These are phyloP conservation scores for Boletus albobrunnescens DNA, from an alignment of 1,284 basidiomycete species.

Conservation along the genomic window DNA sequence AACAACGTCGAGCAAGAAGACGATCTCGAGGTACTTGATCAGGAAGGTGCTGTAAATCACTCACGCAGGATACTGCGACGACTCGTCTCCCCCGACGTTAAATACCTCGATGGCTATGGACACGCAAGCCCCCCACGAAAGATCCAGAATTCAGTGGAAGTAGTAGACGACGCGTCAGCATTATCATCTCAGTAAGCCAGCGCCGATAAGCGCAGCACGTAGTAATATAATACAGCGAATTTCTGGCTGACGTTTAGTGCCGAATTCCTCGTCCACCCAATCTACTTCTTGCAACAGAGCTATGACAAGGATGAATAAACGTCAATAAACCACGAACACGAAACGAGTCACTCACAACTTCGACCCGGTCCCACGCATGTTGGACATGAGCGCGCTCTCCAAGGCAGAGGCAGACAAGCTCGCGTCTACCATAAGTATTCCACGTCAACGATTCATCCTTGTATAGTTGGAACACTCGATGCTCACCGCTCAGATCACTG, in stretches of 20 bases:
- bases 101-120: slow-evolving; percentile 10
- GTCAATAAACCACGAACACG: not conserved
- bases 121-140: slow-evolving; percentile 24
- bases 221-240: too few relatives aligned
- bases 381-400: slow-evolving; percentile 69
- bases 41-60: slow-evolving; percentile 18
- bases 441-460: slow-evolving; percentile 2
- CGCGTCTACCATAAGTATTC: slow-evolving; percentile 43
- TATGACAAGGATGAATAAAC: slow-evolving; percentile 19
- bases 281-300: slow-evolving; percentile 45
- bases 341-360: slow-evolving; percentile 20
- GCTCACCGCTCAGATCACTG: slow-evolving; percentile 75
- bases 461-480: not conserved
- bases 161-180: slow-evolving; percentile 19
- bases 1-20: not conserved
- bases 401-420: slow-evolving; percentile 70
- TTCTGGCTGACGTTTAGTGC: slow-evolving; percentile 22
- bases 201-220: slow-evolving; percentile 2
- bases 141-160: slow-evolving; percentile 26
- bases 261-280: slow-evolving; percentile 35
- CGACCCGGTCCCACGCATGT: slow-evolving; percentile 28
- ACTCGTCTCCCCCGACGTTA: slow-evolving; percentile 11
- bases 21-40: slow-evolving; percentile 21
- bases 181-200: slow-evolving; percentile 13
- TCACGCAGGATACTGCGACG: not conserved